Base-by-base conservation (phyloP, 306 rosid species). In the Prunus mira region DNA sequence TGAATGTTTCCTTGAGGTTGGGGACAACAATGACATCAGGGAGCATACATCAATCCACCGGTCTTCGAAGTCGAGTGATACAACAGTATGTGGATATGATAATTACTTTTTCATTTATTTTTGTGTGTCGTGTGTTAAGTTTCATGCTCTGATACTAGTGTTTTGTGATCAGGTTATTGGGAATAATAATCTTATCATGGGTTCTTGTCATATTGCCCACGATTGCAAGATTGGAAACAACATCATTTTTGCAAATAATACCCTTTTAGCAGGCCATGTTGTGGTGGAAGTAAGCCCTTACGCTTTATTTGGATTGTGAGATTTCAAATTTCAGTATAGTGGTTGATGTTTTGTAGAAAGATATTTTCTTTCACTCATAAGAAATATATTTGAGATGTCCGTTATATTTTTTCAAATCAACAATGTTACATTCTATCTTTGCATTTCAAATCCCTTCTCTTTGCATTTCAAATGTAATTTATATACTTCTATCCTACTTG, bases 121-220 rank as follows among this genome's bases (percentile, higher is more conserved):
- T 67, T 46, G 18, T 61, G 68, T 66, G 46, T n/a, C 24, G 14
- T 47, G 68, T 66, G 46, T n/a, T 43, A 25, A 19, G 52, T 80
- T 80, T 76, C 60, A 20, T 76, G 10, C 72, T 47, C 79, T 75
- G 46, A 79, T 63, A 13, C 58, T n/a, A 18, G 72, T 61, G 17
- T 56, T 73, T 69, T 83, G 60, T 71, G 71, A 76, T 69, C 91
- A 95, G 97, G 96, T 89, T 80, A 83, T 95, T 82, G 96, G 99
- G 22, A 84, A 89, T 62, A 85, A 78, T 76, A 95, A 95, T 90
- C 93, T 95, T 58, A 90, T 95, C 65, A 95, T 95, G 99, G 99
- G 99, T 63, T 89, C 96, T 62, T 89, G 96, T 87, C 99, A 90
- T 84, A 88, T 95, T 80, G 99, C 99, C 76, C 97, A 92, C 74